Percentiles rank a stretch among this genome's conserved stretches.
phyloP scores from a whole-genome alignment of 2,329 filamentous ascomycete genomes.

The Moelleriella libera region DNA sequence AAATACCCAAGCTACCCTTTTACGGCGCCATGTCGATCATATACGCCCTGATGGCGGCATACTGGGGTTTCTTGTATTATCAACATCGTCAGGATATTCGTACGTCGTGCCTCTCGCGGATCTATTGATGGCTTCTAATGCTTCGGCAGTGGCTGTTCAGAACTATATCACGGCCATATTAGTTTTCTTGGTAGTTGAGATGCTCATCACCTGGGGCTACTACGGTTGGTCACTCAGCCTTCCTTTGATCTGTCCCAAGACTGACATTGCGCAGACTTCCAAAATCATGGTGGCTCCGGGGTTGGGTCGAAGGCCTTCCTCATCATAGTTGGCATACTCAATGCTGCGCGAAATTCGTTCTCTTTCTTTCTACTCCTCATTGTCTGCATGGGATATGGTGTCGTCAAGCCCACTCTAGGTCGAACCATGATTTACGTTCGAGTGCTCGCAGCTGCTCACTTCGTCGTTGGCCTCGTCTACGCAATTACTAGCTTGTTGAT shows the following conservation, averaged over 20 bases:
- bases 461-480: conserved; percentile 89
- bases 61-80: conserved; percentile 90
- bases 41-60: conserved; percentile 72
- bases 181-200: conserved; percentile 85
- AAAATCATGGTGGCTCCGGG: conserved; percentile 81
- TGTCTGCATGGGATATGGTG: conserved; percentile 98
- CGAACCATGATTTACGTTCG: conserved; percentile 91
- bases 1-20: conserved; percentile 94
- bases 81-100: conserved; percentile 86
- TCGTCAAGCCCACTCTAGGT: conserved; percentile 85
- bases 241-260: background rate
- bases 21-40: conserved; percentile 90
- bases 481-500: conserved; percentile 79
- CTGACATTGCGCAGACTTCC: conserved; percentile 53
- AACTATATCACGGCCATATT: conserved; percentile 98
- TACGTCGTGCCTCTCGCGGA: conserved; percentile 23
- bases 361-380: conserved; percentile 97
- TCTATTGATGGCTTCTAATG: background rate
- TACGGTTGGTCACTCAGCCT: conserved; percentile 46
- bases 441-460: conserved; percentile 81
- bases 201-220: conserved; percentile 98
- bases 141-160: conserved; percentile 64
- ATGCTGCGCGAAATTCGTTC: conserved; percentile 90
- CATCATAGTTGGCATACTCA: conserved; percentile 82
- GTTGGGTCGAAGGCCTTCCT: conserved; percentile 72